phyloP scores from a whole-genome alignment of 345 rosid genomes.

The Euphorbia peplus region DNA sequence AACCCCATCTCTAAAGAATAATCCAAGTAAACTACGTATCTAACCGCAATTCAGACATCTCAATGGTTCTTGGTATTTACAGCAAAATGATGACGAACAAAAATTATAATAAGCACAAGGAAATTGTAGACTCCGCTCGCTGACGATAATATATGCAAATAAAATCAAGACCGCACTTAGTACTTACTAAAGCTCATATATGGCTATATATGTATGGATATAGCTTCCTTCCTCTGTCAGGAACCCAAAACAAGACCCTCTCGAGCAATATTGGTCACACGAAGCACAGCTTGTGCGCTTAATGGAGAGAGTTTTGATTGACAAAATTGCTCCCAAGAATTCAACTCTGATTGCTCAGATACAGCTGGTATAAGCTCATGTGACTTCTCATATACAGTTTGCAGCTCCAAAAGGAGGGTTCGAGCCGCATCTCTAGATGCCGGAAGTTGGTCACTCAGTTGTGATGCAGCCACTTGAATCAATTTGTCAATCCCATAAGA shows the following conservation, averaged over 20 bases:
- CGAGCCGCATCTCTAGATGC: constrained; percentile 96
- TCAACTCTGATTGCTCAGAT: constrained; percentile 42
- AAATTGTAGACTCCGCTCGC: constrained; percentile 23
- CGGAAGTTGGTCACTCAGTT: constrained; percentile 92
- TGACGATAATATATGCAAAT: constrained; percentile 23
- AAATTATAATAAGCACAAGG: constrained; percentile 14
- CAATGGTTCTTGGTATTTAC: constrained; percentile 40
- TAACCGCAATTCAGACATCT: constrained; percentile 22
- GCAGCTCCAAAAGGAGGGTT: constrained; percentile 71
- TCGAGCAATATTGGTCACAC: constrained; percentile 60
- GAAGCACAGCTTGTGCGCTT: constrained; percentile 89
- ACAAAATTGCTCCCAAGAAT: constrained; percentile 81
- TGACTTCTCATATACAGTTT: constrained; percentile 62
- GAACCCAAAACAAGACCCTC: constrained; percentile 59
- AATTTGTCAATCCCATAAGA: constrained; percentile 79
- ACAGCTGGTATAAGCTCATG: constrained; percentile 26
- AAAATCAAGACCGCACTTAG: constrained; percentile 11
- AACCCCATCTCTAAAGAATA: constrained; percentile 25
- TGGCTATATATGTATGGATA: neutral
- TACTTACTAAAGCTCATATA: constrained; percentile 24
- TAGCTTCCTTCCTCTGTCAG: constrained; percentile 23
- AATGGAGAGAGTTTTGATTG: constrained; percentile 74
- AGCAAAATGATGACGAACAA: constrained; percentile 24
- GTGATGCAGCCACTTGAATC: constrained; percentile 78
- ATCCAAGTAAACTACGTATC: constrained; percentile 34